Evolutionary conservation across 108 stramenopile genomes (phyloP), one percentile per base, ranked within the genome.

Genomic region (Schizochytrium sp.): DNA sequence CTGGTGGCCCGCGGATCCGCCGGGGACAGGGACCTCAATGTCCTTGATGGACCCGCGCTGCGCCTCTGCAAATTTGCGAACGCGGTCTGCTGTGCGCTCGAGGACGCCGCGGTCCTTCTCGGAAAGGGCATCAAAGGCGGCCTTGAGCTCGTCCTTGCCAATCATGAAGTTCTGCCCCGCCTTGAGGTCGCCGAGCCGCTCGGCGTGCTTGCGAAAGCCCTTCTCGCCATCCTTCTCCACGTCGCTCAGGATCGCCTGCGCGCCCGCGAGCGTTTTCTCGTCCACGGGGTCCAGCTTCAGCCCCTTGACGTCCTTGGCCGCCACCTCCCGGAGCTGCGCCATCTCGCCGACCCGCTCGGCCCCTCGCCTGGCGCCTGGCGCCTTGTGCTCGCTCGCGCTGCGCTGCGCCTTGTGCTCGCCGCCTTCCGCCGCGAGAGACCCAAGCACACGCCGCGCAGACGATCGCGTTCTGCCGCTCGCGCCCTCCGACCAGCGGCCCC

Each of bases 1-100:
- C 12, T 96, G 96, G 89, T 98, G 99, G 8, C 99, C 99, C 47
- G 98, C 99, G 91, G 91, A 91, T 5, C 98, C 98, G 58, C 98
- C 99, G 23, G 98, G 98, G 93, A 99, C 98, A 90, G 94, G 93
- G 87, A 96, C 92, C 87, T 95, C 95, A 72, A 96, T 93, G 91
- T 98, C 97, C 57, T 87, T 87, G 5, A 99, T 94, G 71, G 96
- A 93, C 71, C 72, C 91, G 45, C 96, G 95, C 92, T 99, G 99
- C 71, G 96, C 94, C 72, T 94, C 90, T 0, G 98, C 98, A 93
- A 99, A 99, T 2, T 90, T 89, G 89, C 95, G 92, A 88, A 99
- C 94, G 34, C 98, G 94, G 21, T 83, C 90, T 72, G 95, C 94
- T 87, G 96, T 96, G 69, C 96, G 96, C 58, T 92, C 47, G 48